These are phyloP conservation scores for Ilex asprella DNA, from an alignment of 257 asterid genomes.

Conservation along the genomic window DNA sequence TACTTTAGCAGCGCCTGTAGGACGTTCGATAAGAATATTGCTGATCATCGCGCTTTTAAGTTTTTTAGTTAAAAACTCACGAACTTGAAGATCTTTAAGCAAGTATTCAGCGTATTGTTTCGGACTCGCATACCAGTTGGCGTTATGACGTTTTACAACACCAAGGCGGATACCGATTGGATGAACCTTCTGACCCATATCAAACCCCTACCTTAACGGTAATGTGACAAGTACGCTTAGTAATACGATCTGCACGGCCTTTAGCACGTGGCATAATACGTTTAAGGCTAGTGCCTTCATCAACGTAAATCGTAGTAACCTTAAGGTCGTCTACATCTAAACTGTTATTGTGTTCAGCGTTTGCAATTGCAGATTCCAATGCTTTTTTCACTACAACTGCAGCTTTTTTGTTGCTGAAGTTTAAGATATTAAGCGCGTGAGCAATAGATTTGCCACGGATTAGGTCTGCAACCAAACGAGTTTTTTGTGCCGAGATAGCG, in stretches of 20 bases:
- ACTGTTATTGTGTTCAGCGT: background rate
- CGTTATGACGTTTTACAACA: background rate
- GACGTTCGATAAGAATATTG: background rate
- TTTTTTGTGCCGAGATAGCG: background rate
- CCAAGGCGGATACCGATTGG: background rate
- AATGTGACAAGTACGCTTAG: background rate
- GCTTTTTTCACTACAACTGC: background rate
- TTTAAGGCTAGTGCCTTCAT: background rate
- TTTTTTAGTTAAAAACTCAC: background rate
- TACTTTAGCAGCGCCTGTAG: background rate
- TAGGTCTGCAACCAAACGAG: background rate
- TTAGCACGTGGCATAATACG: background rate
- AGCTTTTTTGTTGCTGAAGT: background rate
- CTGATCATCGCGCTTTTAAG: background rate
- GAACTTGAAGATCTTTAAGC: background rate
- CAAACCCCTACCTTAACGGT: background rate
- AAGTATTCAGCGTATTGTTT: background rate
- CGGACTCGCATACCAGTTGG: background rate
- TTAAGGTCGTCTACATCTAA: background rate
- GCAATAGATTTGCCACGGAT: background rate
- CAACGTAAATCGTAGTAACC: background rate
- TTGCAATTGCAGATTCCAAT: background rate
- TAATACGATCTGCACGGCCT: background rate
- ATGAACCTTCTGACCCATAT: background rate
- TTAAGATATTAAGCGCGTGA: background rate